Evolutionary conservation across 2,329 filamentous ascomycete genomes (phyloP).

Genomic region (Trichophyton schoenleinii): DNA sequence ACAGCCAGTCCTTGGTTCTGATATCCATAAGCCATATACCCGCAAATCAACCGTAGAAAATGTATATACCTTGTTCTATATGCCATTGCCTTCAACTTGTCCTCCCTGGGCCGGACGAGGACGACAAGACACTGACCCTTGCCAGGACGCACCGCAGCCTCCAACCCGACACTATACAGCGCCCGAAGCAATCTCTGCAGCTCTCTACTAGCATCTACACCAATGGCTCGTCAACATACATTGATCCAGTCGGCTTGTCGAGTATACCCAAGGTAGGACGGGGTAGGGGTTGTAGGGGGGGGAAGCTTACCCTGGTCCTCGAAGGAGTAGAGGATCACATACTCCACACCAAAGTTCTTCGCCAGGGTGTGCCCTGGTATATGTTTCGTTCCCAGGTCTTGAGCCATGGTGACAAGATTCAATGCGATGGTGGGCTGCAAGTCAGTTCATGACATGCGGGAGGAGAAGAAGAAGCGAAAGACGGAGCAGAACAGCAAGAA

Average conservation of each 20-base stretch:
- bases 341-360: slow-evolving; percentile 65
- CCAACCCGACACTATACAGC: slow-evolving; percentile 66
- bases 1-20: slow-evolving; percentile 86
- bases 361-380: slow-evolving; percentile 14
- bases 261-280: background rate
- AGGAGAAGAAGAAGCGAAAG: background rate
- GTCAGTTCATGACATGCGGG: background rate
- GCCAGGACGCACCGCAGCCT: slow-evolving; percentile 75
- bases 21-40: background rate
- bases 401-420: background rate
- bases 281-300: background rate
- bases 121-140: slow-evolving; percentile 63
- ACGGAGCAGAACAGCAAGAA: background rate
- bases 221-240: too few species aligned
- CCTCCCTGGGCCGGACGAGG: slow-evolving; percentile 68
- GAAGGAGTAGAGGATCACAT: slow-evolving; percentile 70
- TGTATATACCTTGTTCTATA: slow-evolving; percentile 57
- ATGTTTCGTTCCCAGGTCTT: background rate
- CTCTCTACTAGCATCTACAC: slow-evolving; percentile 56
- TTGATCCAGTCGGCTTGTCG: too few species aligned
- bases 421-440: background rate
- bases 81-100: slow-evolving; percentile 64
- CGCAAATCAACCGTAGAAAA: background rate
- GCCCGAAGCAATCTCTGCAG: slow-evolving; percentile 68
- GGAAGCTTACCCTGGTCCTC: slow-evolving; percentile 47